These are phyloP conservation scores for Protomyces pachydermus DNA, from an alignment of 1,139 yeast species.

Conservation along the genomic window DNA sequence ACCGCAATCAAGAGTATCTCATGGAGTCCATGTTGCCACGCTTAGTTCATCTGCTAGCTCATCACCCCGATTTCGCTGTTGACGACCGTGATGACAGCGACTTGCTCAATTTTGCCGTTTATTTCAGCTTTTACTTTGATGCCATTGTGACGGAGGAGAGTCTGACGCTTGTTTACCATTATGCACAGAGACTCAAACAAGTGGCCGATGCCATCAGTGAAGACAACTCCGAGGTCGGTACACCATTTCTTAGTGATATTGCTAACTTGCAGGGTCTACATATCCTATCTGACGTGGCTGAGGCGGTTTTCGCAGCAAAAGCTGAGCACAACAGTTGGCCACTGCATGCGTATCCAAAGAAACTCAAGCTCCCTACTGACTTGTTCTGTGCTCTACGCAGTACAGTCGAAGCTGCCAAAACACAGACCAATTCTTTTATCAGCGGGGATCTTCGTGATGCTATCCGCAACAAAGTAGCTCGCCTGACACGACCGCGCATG, in stretches of 20 bases:
- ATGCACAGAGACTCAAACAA: conserved; percentile 76
- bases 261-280: conserved; percentile 46
- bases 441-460: neutral
- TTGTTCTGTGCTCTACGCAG: conserved; percentile 29
- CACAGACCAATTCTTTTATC: neutral
- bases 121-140: conserved; percentile 57
- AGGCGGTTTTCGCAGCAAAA: conserved; percentile 55
- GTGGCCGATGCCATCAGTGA: conserved; percentile 55
- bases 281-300: conserved; percentile 67
- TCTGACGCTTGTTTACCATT: conserved; percentile 65
- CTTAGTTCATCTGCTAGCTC: conserved; percentile 65
- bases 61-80: conserved; percentile 57
- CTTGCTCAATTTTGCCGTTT: conserved; percentile 34
- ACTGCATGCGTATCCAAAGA: conserved; percentile 77
- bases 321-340: conserved; percentile 63
- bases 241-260: neutral
- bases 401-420: neutral
- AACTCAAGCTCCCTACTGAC: conserved; percentile 53
- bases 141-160: conserved; percentile 62
- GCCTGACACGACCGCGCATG: neutral
- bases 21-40: conserved; percentile 65
- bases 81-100: conserved; percentile 34
- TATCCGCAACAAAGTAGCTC: neutral
- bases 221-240: neutral
- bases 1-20: conserved; percentile 38